Evolutionary conservation across 2,329 filamentous ascomycete species (phyloP), one percentile per base, ranked within the genome.

Genomic region (Plectosphaerella plurivora): DNA sequence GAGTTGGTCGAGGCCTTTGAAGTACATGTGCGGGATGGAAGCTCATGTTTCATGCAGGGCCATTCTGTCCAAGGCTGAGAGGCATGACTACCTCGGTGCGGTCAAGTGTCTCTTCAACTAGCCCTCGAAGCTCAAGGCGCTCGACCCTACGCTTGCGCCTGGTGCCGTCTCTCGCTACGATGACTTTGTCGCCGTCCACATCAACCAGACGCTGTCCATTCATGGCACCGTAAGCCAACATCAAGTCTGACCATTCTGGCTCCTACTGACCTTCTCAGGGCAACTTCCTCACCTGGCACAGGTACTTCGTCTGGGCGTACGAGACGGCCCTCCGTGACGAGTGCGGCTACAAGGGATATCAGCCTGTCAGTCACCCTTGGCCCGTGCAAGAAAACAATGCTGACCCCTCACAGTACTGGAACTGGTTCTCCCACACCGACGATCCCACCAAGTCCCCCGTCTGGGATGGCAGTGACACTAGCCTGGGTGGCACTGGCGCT

Each of bases 401-500:
- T 58, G 9, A 58, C 49, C 8, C 16, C 3, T 6, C 6, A 7
- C 68, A 73, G 61, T 81, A 79, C 65, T 75, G 74, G 67, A 76
- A 81, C 61, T 82, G 78, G 75, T 71, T 71, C 3, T 69, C 70
- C 50, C 74, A 73, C 64, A 67, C 73, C 3, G 55, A 67, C 3
- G 73, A 82, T 56, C 69, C 22, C 22, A 5, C 22, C 54, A 70
- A 73, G 51, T 80, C 78, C 0, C 75, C 78, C 14, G 61, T 82
- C 47, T 82, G 84, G 54, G 78, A 81, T 57, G 81, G 81, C 47
- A 76, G 73, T 55, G 72, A 71, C 24, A 77, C 73, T 48, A 75
- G 71, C 50, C 64, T 81, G 68, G 72, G 72, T 24, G 75, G 77
- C 18, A 74, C 81, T 53, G 78, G 78, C 74, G 70, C 71, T 22